Conservation (phyloP, 2,329 filamentous ascomycete genomes). For the Lachnellula arida region DNA sequence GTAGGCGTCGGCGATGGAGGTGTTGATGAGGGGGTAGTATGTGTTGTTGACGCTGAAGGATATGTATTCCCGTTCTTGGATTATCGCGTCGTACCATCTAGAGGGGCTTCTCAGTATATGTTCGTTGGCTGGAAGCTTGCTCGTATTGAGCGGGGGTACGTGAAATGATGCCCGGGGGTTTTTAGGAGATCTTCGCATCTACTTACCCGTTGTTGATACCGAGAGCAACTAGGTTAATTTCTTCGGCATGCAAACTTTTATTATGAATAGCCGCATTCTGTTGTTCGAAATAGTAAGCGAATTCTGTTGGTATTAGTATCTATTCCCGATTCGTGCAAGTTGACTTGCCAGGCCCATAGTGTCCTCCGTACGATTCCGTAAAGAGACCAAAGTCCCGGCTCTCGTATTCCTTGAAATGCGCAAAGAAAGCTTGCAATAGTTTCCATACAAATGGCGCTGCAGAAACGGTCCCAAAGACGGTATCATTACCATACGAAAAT, state of each 20-base stretch:
- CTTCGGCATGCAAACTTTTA: conserved; percentile 10
- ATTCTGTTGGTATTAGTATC: conserved; percentile 31
- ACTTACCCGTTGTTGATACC: conserved; percentile 32
- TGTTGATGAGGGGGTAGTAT: conserved; percentile 39
- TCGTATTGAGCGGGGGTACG: too few species aligned
- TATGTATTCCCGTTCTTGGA: conserved; percentile 42
- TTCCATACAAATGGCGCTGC: conserved; percentile 50
- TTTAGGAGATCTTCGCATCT: not conserved
- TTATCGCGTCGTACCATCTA: conserved; percentile 45
- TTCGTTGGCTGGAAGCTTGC: not conserved
- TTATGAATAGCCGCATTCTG: conserved; percentile 49
- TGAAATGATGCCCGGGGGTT: not conserved
- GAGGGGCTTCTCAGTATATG: not conserved
- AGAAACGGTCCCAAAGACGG: conserved; percentile 40
- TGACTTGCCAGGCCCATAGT: conserved; percentile 44
- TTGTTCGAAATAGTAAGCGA: conserved; percentile 50
- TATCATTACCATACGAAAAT: conserved; percentile 40
- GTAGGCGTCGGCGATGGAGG: conserved; percentile 32
- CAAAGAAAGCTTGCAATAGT: conserved; percentile 56
- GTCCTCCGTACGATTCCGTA: conserved; percentile 51
- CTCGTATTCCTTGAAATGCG: conserved; percentile 58
- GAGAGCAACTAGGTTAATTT: conserved; percentile 32
- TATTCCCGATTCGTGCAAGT: not conserved
- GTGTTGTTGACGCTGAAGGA: conserved; percentile 30
- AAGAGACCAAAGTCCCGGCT: conserved; percentile 53